A percentile compares a stretch with the other conserved stretches of the same genome.
Evolutionary conservation across 257 asterid genomes (phyloP).

Genomic region (Penstemon newberryi): DNA sequence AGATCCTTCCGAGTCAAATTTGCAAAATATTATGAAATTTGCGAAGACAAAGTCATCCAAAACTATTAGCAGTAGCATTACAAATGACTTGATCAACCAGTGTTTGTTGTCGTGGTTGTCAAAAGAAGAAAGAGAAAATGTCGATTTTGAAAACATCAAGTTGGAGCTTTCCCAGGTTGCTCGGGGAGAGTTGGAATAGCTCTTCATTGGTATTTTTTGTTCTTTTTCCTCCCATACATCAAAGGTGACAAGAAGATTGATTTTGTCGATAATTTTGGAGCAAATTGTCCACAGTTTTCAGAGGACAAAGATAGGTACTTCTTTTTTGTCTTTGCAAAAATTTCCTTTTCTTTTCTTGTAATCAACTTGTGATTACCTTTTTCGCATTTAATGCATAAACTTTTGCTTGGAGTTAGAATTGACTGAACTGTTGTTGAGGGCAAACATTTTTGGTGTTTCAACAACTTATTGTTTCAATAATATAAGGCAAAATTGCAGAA

Average conservation of each 20-base stretch:
- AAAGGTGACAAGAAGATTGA: conserved; percentile 17
- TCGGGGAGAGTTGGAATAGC: conserved; percentile 27
- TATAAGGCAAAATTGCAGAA: too few relatives aligned
- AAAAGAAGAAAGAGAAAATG: conserved; percentile 57
- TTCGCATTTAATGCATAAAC: background rate
- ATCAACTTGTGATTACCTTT: conserved; percentile 7
- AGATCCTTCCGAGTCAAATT: conserved; percentile 63
- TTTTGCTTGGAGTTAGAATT: background rate
- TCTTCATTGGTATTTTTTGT: conserved; percentile 22
- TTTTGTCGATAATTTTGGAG: conserved; percentile 15
- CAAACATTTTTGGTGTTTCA: background rate
- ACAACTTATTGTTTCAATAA: background rate
- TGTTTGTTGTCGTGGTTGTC: conserved; percentile 63
- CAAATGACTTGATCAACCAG: conserved; percentile 58
- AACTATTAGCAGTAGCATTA: conserved; percentile 29
- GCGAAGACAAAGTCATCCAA: conserved; percentile 39
- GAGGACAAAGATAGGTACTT: background rate
- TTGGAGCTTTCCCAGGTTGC: conserved; percentile 42
- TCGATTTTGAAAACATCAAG: conserved; percentile 58
- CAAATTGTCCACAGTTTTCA: background rate
- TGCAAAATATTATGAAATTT: conserved; percentile 55
- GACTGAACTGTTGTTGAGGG: conserved; percentile 2
- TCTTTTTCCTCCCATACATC: conserved; percentile 26
- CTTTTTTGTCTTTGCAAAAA: background rate
- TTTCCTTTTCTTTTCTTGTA: background rate